Conservation (phyloP, 2,329 filamentous ascomycete genomes). For the Fusarium sp. region DNA sequence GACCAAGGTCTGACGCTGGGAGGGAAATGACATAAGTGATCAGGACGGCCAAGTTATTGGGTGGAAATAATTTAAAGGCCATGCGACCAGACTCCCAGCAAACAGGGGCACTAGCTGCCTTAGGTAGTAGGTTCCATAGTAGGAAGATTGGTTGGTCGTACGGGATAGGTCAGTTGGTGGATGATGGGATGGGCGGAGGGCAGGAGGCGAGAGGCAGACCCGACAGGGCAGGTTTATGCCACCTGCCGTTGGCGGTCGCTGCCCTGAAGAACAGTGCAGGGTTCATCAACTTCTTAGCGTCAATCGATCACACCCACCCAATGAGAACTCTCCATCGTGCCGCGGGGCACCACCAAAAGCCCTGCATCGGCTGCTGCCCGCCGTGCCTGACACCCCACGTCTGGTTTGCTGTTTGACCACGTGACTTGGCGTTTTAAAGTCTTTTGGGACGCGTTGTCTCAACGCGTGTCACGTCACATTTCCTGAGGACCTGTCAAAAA, state of each 20-base stretch:
- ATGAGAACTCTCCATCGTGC: slow-evolving; percentile 30
- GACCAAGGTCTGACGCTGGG: neutral
- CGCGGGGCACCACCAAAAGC: slow-evolving; percentile 46
- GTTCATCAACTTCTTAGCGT: slow-evolving; percentile 13
- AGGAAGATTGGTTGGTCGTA: neutral
- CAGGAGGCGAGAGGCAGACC: neutral
- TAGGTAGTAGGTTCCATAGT: neutral
- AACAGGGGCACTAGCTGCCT: slow-evolving; percentile 2
- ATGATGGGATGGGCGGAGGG: neutral
- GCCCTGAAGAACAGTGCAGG: slow-evolving; percentile 39
- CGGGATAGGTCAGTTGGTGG: neutral
- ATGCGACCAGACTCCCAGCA: slow-evolving; percentile 1
- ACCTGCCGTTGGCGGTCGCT: slow-evolving; percentile 30
- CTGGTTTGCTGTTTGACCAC: slow-evolving; percentile 41
- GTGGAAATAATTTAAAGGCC: slow-evolving; percentile 16
- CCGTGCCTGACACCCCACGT: slow-evolving; percentile 41
- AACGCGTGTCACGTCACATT: slow-evolving; percentile 20
- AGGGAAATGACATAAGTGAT: slow-evolving; percentile 10
- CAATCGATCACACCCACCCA: slow-evolving; percentile 18
- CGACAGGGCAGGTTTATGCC: slow-evolving; percentile 31
- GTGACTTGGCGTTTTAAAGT: slow-evolving; percentile 13
- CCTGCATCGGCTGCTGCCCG: slow-evolving; percentile 47
- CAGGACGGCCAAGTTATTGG: neutral
- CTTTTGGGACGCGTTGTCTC: slow-evolving; percentile 7
- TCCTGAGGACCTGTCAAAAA: neutral